These are phyloP conservation scores for Wickerhamiella brachini DNA, from an alignment of 805 yeast species.

Conservation along the genomic window DNA sequence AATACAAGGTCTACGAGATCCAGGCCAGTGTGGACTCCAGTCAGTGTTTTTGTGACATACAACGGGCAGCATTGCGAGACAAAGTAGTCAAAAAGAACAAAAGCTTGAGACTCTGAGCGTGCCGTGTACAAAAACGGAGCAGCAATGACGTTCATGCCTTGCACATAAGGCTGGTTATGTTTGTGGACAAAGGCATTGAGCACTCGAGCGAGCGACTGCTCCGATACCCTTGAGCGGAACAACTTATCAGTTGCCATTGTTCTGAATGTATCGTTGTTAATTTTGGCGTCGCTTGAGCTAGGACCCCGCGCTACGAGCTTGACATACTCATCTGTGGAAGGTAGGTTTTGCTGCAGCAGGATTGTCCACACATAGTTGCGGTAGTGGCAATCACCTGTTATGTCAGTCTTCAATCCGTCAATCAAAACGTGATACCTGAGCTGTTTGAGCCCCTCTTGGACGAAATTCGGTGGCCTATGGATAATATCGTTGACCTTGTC, in stretches of 20 bases:
- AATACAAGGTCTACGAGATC: constrained; percentile 61
- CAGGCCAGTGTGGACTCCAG: constrained; percentile 70
- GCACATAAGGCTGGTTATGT: constrained; percentile 36
- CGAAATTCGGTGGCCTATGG: constrained; percentile 27
- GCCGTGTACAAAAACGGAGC: constrained; percentile 73
- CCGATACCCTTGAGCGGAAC: constrained; percentile 56
- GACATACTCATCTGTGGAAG: constrained; percentile 40
- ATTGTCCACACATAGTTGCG: constrained; percentile 74
- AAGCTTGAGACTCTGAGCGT: constrained; percentile 78
- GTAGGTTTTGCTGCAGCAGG: constrained; percentile 47
- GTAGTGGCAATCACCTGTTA: constrained; percentile 40
- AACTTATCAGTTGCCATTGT: constrained; percentile 62
- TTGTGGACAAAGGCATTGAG: constrained; percentile 56
- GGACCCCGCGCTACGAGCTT: constrained; percentile 42
- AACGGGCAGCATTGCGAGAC: constrained; percentile 56
- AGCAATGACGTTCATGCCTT: constrained; percentile 75
- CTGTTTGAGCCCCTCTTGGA: constrained; percentile 39
- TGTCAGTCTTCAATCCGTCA: constrained; percentile 27
- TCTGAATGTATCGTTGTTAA: constrained; percentile 73
- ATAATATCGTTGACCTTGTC: constrained; percentile 41
- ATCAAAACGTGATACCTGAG: constrained; percentile 37
- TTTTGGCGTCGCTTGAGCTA: constrained; percentile 48
- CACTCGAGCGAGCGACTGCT: constrained; percentile 50
- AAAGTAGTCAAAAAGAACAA: constrained; percentile 50
- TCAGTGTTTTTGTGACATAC: constrained; percentile 60